Evolutionary conservation across 2,329 filamentous ascomycete species (phyloP), one percentile per base, ranked within the genome.

Genomic region (Domatiomyces catenatus): DNA sequence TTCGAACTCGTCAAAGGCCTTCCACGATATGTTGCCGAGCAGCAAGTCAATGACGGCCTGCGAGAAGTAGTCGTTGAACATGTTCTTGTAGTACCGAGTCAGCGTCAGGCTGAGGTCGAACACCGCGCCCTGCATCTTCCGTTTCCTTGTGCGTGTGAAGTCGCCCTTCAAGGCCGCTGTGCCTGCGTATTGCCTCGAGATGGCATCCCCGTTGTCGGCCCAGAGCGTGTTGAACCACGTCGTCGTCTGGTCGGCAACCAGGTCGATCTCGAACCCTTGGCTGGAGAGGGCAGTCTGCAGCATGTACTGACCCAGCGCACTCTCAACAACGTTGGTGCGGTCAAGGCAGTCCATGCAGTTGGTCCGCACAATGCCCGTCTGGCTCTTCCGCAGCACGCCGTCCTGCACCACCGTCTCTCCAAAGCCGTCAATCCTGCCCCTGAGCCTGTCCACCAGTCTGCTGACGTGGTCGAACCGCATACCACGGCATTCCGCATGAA

Each of bases 271-370:
- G 53, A 88, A 82, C 0, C 84, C 85, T 55, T 93, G 80, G 18
- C 77, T 73, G 51, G 78, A 82, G 1, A 98, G 73, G 62, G 95
- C 87, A 28, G 75, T 64, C 57, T 95, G 87, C 1, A 98, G 73
- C 57, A 86, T 84, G 61, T 83, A 80, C 61, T 87, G 85, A 4
- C 79, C 92, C 63, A 89, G 89, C 0, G 88, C 92, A 62, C 86
- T 94, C 66, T 96, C 90, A 42, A 89, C 88, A 19, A 98, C 89
- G 59, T 96, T 96, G 1, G 92, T 98, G 19, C 92, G 80, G 64
- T 98, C 92, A 8, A 98, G 71, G 60, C 92, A 98, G 63, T 98
- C 92, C 92, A 98, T 96, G 66, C 92, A 98, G 62, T 98, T 98
- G 1, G 88, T 95, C 50, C 92, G 77, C n/a, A 96, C 65, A 5